A percentile compares a stretch with the other conserved stretches of the same genome.
phyloP scores from a whole-genome alignment of 768 basidiomycete genomes.

The Hemileccinum impolitum region DNA sequence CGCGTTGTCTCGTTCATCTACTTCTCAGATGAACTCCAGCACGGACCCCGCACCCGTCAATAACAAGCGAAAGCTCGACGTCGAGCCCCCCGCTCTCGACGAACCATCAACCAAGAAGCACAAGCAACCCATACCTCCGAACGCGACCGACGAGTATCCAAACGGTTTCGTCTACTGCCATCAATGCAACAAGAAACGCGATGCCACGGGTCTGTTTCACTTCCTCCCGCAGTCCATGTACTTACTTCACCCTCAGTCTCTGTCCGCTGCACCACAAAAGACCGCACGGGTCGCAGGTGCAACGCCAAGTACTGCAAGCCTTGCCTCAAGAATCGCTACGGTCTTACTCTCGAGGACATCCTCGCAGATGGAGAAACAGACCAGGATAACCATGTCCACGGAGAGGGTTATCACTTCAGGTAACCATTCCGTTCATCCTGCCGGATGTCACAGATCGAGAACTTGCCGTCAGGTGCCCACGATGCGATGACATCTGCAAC shows the following conservation, averaged over 20 bases:
- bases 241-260: conserved; percentile 24
- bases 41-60: conserved; percentile 28
- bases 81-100: conserved; percentile 13
- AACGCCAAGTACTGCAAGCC: conserved; percentile 56
- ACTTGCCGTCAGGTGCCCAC: conserved; percentile 54
- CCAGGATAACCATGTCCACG: conserved; percentile 26
- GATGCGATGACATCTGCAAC: conserved; percentile 64
- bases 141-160: conserved; percentile 30
- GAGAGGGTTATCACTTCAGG: conserved; percentile 50
- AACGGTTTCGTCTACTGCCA: conserved; percentile 58
- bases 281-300: conserved; percentile 42
- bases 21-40: conserved; percentile 29
- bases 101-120: conserved; percentile 19
- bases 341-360: conserved; percentile 39
- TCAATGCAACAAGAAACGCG: conserved; percentile 66
- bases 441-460: conserved; percentile 10
- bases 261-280: conserved; percentile 37
- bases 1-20: conserved; percentile 37
- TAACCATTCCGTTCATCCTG: conserved; percentile 24
- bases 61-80: conserved; percentile 52
- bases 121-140: conserved; percentile 26
- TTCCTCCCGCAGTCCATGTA: background rate
- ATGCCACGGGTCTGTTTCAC: conserved; percentile 40
- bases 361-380: conserved; percentile 35
- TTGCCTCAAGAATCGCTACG: conserved; percentile 70